Percentiles rank a stretch among this genome's conserved stretches.
These are phyloP conservation scores for Tolypocladium album DNA, from an alignment of 2,329 filamentous ascomycete species.

Conservation along the genomic window DNA sequence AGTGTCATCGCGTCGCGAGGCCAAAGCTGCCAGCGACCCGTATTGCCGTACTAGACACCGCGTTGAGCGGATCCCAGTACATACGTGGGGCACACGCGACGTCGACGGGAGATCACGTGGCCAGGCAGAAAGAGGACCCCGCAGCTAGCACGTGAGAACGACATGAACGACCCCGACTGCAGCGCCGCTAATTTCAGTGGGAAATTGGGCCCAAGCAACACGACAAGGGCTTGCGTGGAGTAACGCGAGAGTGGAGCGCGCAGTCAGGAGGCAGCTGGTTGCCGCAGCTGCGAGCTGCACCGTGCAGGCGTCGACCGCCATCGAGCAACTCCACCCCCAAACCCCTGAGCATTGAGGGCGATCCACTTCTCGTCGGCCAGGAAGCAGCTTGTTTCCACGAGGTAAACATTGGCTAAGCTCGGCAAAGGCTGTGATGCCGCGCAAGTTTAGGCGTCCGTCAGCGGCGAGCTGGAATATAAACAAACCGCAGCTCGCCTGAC, in stretches of 20 bases:
- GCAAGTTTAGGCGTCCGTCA: background rate
- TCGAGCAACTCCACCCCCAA: background rate
- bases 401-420: background rate
- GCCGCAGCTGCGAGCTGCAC: background rate
- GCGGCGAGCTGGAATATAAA: background rate
- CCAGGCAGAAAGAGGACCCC: background rate
- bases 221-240: too few species aligned
- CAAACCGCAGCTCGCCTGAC: background rate
- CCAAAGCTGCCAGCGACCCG: background rate
- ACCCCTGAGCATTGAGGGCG: background rate
- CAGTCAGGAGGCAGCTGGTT: background rate
- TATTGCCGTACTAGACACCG: background rate
- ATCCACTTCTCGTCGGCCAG: background rate
- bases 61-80: background rate
- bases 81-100: constrained; percentile 12
- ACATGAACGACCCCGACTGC: background rate
- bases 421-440: background rate
- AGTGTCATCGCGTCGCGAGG: constrained; percentile 3
- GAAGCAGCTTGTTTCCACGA: background rate
- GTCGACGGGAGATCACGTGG: constrained; percentile 22
- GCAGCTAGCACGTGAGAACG: too few species aligned
- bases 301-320: background rate
- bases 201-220: background rate
- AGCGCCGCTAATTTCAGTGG: background rate
- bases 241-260: background rate